Conservation (phyloP, 2,329 filamentous ascomycete species). For the Fusarium neocosmosporiellum region DNA sequence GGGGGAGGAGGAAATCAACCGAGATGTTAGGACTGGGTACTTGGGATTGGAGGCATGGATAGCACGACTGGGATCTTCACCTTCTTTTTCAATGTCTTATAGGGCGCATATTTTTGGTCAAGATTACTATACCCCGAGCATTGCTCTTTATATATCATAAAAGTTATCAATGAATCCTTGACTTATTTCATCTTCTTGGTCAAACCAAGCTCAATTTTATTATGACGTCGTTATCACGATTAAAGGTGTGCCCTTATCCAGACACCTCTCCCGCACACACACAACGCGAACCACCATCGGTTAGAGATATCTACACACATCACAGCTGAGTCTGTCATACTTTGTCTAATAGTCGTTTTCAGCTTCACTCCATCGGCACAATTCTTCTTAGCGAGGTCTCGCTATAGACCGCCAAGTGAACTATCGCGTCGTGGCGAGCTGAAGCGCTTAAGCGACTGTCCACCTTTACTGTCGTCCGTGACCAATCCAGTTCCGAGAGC, state of each 20-base stretch:
- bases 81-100: conserved; percentile 18
- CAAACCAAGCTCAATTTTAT: not conserved
- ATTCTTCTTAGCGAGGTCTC: not conserved
- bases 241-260: not conserved
- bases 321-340: not conserved
- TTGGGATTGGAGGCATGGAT: not conserved
- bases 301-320: not conserved
- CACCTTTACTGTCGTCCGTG: not conserved
- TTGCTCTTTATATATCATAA: conserved; percentile 22
- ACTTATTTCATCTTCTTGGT: not conserved
- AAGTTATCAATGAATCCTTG: conserved; percentile 7
- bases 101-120: conserved; percentile 58
- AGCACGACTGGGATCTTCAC: not conserved
- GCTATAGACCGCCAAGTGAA: not conserved
- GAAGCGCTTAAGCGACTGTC: not conserved
- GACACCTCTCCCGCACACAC: not conserved
- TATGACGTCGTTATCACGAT: not conserved
- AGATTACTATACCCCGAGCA: conserved; percentile 54
- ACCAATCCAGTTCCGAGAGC: not conserved
- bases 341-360: not conserved
- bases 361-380: not conserved
- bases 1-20: conserved; percentile 10
- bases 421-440: not conserved
- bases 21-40: conserved; percentile 36
- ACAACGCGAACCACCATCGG: not conserved